Evolutionary conservation across 768 basidiomycete species (phyloP).

Genomic region (Lactifluus hygrophoroides): DNA sequence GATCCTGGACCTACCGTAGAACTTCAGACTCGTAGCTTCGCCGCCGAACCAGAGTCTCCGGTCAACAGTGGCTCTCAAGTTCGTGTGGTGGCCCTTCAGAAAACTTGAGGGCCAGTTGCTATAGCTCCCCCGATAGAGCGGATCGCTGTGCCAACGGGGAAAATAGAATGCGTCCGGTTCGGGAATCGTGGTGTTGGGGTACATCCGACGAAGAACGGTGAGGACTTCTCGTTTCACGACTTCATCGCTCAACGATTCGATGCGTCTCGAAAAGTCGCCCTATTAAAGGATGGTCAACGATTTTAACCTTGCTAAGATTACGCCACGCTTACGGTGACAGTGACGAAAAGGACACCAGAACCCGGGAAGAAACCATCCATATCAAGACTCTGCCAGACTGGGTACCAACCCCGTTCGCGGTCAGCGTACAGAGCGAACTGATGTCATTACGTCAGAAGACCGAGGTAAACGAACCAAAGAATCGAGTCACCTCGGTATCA

Average conservation of each 20-base stretch:
- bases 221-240: constrained; percentile 47
- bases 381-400: constrained; percentile 62
- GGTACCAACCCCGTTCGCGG: constrained; percentile 49
- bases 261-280: constrained; percentile 54
- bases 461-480: not conserved
- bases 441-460: not conserved
- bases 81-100: constrained; percentile 42
- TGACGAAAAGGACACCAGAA: constrained; percentile 48
- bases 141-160: constrained; percentile 45
- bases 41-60: constrained; percentile 52
- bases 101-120: constrained; percentile 66
- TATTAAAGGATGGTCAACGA: constrained; percentile 21
- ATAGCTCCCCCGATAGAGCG: constrained; percentile 50
- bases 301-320: not conserved
- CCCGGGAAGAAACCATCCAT: constrained; percentile 49
- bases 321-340: constrained; percentile 34
- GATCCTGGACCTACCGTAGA: constrained; percentile 40
- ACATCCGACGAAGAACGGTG: constrained; percentile 51
- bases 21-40: constrained; percentile 49
- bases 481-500: constrained; percentile 32
- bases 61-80: constrained; percentile 46
- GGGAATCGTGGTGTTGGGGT: constrained; percentile 44
- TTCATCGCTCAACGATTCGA: constrained; percentile 42
- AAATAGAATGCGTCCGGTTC: constrained; percentile 49
- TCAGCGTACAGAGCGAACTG: constrained; percentile 54